Evolutionary conservation across 495 filamentous ascomycete species (phyloP).

Genomic region (Bryoglossum gracile): DNA sequence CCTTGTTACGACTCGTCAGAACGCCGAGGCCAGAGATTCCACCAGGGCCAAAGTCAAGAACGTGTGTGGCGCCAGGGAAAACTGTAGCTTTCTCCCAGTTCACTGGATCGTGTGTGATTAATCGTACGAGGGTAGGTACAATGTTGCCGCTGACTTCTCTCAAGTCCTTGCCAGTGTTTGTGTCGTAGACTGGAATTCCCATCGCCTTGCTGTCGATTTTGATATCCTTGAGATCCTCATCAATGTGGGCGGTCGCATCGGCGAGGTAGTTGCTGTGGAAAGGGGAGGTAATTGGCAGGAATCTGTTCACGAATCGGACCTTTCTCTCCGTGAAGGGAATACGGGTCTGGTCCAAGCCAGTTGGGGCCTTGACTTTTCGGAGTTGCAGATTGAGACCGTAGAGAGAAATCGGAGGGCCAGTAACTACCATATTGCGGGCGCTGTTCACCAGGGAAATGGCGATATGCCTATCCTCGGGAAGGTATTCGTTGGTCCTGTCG

Average conservation of each 20-base stretch:
- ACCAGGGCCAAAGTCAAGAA: conserved; percentile 92
- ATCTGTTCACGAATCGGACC: conserved; percentile 91
- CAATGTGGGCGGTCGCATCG: conserved; percentile 68
- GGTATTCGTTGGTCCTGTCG: conserved; percentile 89
- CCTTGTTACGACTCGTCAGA: conserved; percentile 96
- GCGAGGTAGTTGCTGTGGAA: conserved; percentile 94
- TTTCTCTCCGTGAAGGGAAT: conserved; percentile 94
- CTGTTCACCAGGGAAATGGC: conserved; percentile 94
- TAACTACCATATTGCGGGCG: conserved; percentile 92
- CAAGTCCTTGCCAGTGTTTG: conserved; percentile 76
- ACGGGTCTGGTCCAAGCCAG: conserved; percentile 90
- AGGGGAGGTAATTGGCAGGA: conserved; percentile 93
- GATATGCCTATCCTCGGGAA: conserved; percentile 87
- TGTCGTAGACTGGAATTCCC: conserved; percentile 79
- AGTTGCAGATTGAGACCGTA: conserved; percentile 92
- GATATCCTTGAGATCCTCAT: conserved; percentile 80
- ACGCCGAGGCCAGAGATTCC: conserved; percentile 94
- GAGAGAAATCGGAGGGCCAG: conserved; percentile 88
- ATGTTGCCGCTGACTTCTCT: conserved; percentile 54
- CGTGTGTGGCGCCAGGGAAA: conserved; percentile 84
- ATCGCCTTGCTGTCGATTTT: conserved; percentile 59
- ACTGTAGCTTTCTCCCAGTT: conserved; percentile 91
- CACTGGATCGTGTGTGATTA: conserved; percentile 88
- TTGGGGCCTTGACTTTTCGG: conserved; percentile 93
- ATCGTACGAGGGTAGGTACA: conserved; percentile 75